These are phyloP conservation scores for Diaporthe aspalathi DNA, from an alignment of 2,329 filamentous ascomycete genomes.

Conservation along the genomic window DNA sequence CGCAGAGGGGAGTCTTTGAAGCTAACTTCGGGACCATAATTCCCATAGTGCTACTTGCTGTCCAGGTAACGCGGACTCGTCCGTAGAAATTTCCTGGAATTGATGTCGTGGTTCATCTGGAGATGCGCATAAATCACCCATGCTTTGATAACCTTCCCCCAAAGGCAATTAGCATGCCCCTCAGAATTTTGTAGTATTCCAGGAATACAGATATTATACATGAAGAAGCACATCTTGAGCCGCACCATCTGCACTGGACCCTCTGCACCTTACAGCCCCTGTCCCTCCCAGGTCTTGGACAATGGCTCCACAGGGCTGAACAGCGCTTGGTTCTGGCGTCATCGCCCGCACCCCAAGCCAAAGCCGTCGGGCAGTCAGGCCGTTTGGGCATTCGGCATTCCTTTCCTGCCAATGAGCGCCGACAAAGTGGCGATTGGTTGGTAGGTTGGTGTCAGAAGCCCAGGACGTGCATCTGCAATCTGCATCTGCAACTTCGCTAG, in stretches of 20 bases:
- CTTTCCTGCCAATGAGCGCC: slow-evolving; percentile 14
- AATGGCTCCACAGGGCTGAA: slow-evolving; percentile 31
- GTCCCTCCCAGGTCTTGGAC: slow-evolving; percentile 9
- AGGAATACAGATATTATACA: background rate
- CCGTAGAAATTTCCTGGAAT: background rate
- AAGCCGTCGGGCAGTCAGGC: slow-evolving; percentile 11
- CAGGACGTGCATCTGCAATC: slow-evolving; percentile 3
- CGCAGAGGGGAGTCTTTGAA: too few species aligned
- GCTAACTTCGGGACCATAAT: too few species aligned
- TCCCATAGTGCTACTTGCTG: background rate
- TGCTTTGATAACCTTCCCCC: background rate
- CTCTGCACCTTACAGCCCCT: background rate
- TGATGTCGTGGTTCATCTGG: too few species aligned
- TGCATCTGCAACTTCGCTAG: slow-evolving; percentile 20
- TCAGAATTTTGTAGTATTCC: background rate
- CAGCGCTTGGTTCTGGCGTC: slow-evolving; percentile 19
- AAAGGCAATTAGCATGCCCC: background rate
- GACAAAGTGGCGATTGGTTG: background rate
- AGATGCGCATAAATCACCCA: background rate
- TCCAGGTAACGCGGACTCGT: background rate
- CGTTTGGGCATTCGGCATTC: slow-evolving; percentile 18
- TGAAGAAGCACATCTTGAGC: background rate
- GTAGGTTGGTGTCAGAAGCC: slow-evolving; percentile 11
- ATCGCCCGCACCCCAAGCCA: background rate
- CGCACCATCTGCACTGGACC: background rate